Evolutionary conservation across 2,329 filamentous ascomycete species (phyloP), one percentile per base, ranked within the genome.

Genomic region (Trichoderma harzianum): DNA sequence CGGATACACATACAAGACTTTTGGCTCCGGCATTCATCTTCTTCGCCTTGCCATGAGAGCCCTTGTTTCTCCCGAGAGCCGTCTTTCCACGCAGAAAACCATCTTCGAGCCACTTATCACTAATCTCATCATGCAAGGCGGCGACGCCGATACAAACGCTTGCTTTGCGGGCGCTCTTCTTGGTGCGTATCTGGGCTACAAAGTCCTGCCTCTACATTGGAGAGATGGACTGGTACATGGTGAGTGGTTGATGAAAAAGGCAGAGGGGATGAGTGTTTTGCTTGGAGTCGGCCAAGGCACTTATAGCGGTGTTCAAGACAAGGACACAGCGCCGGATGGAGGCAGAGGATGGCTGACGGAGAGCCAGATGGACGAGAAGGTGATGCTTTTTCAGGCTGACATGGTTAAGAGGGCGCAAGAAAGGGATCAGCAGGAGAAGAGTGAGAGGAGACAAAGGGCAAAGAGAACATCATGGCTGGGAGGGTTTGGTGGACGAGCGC

Each of bases 141-240:
- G 86, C 0, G 86, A 88, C 72, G 85, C 86, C 3, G 86, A 88
- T 73, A 88, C 86, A 0, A 88, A 88, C 72, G 86, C 85, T 7
- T 86, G 84, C 58, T 85, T 85, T 68, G 85, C 86, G 0, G 86
- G 86, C 0, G 84, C 85, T 0, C 77, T 88, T 0, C 73, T 88
- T 0, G 86, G 86, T 0, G 82, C 81, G 0, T 84, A 83, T 53
- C 74, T 87, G 1, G 86, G 86, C 16, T 85, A 84, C 75, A 81
- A 79, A 53, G 78, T 78, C 1, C 77, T 88, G 5, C 85, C 86
- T 0, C 74, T 79, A 0, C 83, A 86, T 72, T 88, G 86, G 86
- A 81, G 82, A 66, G 79, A 84, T 67, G 86, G 86, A 0, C 78
- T 88, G 28, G 76, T 75, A 14, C 80, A 86, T 70, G 81, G 80